A percentile compares a stretch with the other conserved stretches of the same genome.
These are phyloP conservation scores for Hymenoscyphus salicellus DNA, from an alignment of 2,329 filamentous ascomycete genomes.

Conservation along the genomic window DNA sequence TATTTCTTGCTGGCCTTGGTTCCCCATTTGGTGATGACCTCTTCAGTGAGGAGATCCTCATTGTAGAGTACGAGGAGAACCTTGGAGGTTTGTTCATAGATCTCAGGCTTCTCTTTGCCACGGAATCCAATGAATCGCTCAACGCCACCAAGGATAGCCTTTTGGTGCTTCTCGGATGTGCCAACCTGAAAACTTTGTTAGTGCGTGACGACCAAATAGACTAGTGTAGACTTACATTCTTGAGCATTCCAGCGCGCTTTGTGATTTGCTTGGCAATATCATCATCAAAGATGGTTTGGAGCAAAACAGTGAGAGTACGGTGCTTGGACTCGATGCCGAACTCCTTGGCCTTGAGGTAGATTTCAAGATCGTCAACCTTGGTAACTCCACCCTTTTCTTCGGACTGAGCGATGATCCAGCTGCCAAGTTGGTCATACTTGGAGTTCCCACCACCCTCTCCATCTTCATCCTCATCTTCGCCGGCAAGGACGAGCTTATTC, in stretches of 20 bases:
- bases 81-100: constrained; percentile 75
- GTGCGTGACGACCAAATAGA: constrained; percentile 2
- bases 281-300: constrained; percentile 90
- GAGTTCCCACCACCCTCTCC: constrained; percentile 72
- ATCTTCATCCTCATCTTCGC: constrained; percentile 77
- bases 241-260: constrained; percentile 79
- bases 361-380: constrained; percentile 81
- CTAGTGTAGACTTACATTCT: constrained; percentile 62
- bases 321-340: constrained; percentile 93
- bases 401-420: constrained; percentile 80
- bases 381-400: constrained; percentile 69
- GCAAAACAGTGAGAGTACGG: constrained; percentile 85
- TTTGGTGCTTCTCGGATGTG: constrained; percentile 89
- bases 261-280: constrained; percentile 85
- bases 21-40: constrained; percentile 86
- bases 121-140: constrained; percentile 79
- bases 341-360: constrained; percentile 96
- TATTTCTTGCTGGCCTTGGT: constrained; percentile 98
- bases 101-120: constrained; percentile 73
- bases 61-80: constrained; percentile 90
- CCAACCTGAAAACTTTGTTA: constrained; percentile 57
- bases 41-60: constrained; percentile 83
- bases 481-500: constrained; percentile 78
- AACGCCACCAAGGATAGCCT: constrained; percentile 89
- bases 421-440: constrained; percentile 85